Conservation (phyloP, 805 yeast genomes). For the Ogataea ramenticola region DNA sequence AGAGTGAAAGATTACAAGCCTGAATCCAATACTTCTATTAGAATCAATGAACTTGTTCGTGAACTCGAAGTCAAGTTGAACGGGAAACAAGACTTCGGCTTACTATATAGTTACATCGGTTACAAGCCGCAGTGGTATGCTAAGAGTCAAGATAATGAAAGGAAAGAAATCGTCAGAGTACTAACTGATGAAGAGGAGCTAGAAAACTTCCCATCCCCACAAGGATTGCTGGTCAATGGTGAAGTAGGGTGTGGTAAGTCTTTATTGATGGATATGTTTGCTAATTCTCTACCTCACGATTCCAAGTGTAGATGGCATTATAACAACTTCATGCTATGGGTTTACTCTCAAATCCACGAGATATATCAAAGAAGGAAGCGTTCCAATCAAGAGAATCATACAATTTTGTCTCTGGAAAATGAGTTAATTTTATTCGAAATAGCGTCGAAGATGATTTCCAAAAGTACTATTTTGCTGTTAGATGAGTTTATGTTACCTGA, state of each 20-base stretch:
- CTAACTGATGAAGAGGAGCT: slow-evolving; percentile 63
- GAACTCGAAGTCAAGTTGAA: slow-evolving; percentile 23
- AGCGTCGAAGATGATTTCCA: slow-evolving; percentile 54
- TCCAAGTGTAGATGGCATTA: slow-evolving; percentile 69
- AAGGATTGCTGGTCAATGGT: slow-evolving; percentile 56
- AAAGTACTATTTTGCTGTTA: slow-evolving; percentile 51
- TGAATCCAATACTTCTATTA: slow-evolving; percentile 36
- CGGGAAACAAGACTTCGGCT: slow-evolving; percentile 8
- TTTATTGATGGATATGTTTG: slow-evolving; percentile 67
- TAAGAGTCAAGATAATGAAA: neutral
- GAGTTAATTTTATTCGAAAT: slow-evolving; percentile 61
- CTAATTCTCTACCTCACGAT: slow-evolving; percentile 52
- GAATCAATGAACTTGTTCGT: slow-evolving; percentile 31
- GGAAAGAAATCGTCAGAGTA: slow-evolving; percentile 37
- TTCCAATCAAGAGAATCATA: slow-evolving; percentile 24
- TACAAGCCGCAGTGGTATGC: slow-evolving; percentile 24
- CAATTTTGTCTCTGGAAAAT: slow-evolving; percentile 38
- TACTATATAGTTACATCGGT: slow-evolving; percentile 21
- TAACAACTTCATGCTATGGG: slow-evolving; percentile 62
- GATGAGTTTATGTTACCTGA: slow-evolving; percentile 79
- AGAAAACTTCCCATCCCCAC: slow-evolving; percentile 48
- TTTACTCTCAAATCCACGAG: slow-evolving; percentile 52
- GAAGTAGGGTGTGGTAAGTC: slow-evolving; percentile 74
- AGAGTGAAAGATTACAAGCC: slow-evolving; percentile 56
- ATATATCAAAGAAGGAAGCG: slow-evolving; percentile 38